Evolutionary conservation across 345 rosid genomes (phyloP), one percentile per base, ranked within the genome.

Genomic region (Citrus sinensis): DNA sequence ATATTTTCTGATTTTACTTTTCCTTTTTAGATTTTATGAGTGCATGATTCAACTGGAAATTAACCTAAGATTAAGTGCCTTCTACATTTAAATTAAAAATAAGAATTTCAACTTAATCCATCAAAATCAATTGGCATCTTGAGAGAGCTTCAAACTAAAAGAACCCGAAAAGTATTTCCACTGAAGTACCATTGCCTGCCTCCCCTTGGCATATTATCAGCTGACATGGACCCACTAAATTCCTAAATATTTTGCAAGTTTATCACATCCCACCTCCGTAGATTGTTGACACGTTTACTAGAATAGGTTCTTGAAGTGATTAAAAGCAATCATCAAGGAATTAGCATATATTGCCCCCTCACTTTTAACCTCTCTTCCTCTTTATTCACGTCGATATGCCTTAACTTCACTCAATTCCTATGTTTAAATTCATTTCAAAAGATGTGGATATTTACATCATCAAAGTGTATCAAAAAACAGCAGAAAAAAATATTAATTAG

Each of bases 181-280:
- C 49, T 2, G 9, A 51, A 51, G 56, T 16, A 4, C 19, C 55
- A 14, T 14, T 4, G 2, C 1, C 1, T 29, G 4, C 2, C 64
- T 55, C 60, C 6, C 17, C 65, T 56, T 56, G 56, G 76, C 75
- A 71, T 71, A 71, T 71, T 56, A 19, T 71, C 29, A 71, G 63
- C 32, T 72, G 42, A 19, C 9, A 0, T 7, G 64, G 75, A 72
- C 75, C 75, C 75, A 72, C 65, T 1, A 5, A 55, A 7, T 34
- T 58, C 65, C 49, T 72, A 4, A 13, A 4, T 16, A 0, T 16
- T 51, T 51, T 51, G 22, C 65, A 35, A 72, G 30, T 56, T 56
- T 34, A 32, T 25, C 42, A 11, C 5, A 22, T 34, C 66, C 59
- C 29, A 6, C 35, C 13, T 6, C 4, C 1, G 7, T 55, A 37